Evolutionary conservation across 2,329 filamentous ascomycete species (phyloP).

Genomic region (Lachnellula willkommii): DNA sequence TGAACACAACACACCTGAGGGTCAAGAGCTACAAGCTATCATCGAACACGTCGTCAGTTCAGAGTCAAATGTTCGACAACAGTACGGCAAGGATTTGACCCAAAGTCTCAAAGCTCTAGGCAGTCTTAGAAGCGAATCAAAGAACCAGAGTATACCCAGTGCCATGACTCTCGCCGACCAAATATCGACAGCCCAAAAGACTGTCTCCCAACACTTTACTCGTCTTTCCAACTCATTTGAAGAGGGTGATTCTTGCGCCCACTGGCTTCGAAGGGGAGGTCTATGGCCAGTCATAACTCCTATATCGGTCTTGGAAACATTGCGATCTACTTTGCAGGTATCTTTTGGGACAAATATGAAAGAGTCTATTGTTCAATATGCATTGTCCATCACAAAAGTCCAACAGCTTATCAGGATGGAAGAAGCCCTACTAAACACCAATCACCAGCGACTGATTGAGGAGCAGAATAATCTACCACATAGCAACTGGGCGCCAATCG

Average conservation of each 20-base stretch:
- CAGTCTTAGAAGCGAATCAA: neutral
- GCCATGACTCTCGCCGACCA: neutral
- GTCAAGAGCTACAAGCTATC: conserved; percentile 25
- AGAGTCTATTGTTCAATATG: conserved; percentile 36
- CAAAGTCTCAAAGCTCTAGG: conserved; percentile 33
- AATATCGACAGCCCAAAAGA: neutral
- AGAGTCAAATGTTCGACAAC: conserved; percentile 32
- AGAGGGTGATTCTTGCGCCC: neutral
- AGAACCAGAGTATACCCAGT: neutral
- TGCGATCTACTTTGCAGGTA: conserved; percentile 31
- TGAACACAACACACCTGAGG: conserved; percentile 2
- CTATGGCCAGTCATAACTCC: conserved; percentile 40
- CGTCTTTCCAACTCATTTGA: conserved; percentile 8
- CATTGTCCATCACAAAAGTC: conserved; percentile 34
- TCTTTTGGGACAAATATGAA: conserved; percentile 35
- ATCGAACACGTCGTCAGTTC: conserved; percentile 29
- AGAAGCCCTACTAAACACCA: conserved; percentile 31
- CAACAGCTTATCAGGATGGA: conserved; percentile 42
- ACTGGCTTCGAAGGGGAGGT: conserved; percentile 36
- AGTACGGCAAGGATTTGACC: conserved; percentile 36
- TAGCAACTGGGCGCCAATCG: conserved; percentile 29
- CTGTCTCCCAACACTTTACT: neutral
- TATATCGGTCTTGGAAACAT: conserved; percentile 38
- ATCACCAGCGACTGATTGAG: conserved; percentile 31
- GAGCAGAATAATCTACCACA: conserved; percentile 40